These are phyloP conservation scores for Neofusicoccum umdonicola DNA, from an alignment of 2,329 filamentous ascomycete genomes.

Conservation along the genomic window DNA sequence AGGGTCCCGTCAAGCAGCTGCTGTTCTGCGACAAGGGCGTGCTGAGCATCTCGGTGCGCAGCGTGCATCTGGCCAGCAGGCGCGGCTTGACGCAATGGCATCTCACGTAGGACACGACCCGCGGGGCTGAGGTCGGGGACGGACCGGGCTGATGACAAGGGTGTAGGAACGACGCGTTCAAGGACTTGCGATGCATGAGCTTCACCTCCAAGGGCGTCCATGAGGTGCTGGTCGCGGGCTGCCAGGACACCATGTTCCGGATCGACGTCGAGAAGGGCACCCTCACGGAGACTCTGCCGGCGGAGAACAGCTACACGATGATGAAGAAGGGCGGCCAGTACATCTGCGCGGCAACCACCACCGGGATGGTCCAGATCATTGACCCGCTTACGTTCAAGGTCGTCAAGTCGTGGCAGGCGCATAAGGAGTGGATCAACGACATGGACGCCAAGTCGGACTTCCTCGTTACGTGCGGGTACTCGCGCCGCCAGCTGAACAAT, in stretches of 20 bases:
- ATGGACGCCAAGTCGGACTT: slow-evolving; percentile 97
- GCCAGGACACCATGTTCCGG: slow-evolving; percentile 81
- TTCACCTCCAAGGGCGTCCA: slow-evolving; percentile 83
- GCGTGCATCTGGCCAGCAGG: slow-evolving; percentile 84
- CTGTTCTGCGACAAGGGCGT: slow-evolving; percentile 90
- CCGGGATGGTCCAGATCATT: slow-evolving; percentile 79
- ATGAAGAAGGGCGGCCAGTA: slow-evolving; percentile 86
- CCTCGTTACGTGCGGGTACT: slow-evolving; percentile 92
- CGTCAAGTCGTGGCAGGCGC: slow-evolving; percentile 85
- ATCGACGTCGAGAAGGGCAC: slow-evolving; percentile 60
- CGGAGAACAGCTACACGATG: slow-evolving; percentile 77
- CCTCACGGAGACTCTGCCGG: slow-evolving; percentile 54
- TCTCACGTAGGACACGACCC: slow-evolving; percentile 57
- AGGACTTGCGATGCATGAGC: slow-evolving; percentile 88
- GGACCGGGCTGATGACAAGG: slow-evolving; percentile 11
- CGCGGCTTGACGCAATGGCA: slow-evolving; percentile 87
- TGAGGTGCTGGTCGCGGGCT: slow-evolving; percentile 83
- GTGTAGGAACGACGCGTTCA: slow-evolving; percentile 70
- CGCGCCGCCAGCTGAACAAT: slow-evolving; percentile 72
- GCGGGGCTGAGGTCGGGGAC: neutral
- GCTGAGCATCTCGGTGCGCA: slow-evolving; percentile 76
- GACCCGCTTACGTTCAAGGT: slow-evolving; percentile 76
- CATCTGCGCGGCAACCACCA: slow-evolving; percentile 86
- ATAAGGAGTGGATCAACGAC: slow-evolving; percentile 84
- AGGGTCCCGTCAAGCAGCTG: slow-evolving; percentile 82